Evolutionary conservation across 768 basidiomycete genomes (phyloP).

Genomic region (Amanita subjunquillea): DNA sequence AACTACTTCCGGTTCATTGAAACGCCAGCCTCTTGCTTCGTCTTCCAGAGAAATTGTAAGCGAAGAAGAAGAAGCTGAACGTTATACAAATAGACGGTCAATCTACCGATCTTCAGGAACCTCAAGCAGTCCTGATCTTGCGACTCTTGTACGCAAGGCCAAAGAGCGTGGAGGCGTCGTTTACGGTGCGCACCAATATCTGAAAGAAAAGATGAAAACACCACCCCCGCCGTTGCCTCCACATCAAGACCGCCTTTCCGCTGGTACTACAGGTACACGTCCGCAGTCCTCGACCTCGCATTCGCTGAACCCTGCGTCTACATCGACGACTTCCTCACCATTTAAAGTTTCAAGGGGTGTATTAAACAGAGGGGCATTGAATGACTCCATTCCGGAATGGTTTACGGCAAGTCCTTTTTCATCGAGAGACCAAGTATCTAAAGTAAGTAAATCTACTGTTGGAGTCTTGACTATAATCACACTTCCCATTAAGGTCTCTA

Average conservation of each 20-base stretch:
- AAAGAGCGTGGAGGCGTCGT: slow-evolving; percentile 53
- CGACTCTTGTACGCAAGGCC: slow-evolving; percentile 76
- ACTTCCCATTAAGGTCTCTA: slow-evolving; percentile 28
- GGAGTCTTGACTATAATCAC: slow-evolving; percentile 4
- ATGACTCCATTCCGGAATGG: slow-evolving; percentile 27
- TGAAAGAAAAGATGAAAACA: slow-evolving; percentile 24
- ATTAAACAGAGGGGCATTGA: slow-evolving; percentile 9
- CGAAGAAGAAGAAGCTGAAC: slow-evolving; percentile 60
- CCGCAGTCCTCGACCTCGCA: slow-evolving; percentile 32
- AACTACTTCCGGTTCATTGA: slow-evolving; percentile 43
- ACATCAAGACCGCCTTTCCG: slow-evolving; percentile 18
- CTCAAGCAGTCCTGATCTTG: slow-evolving; percentile 86
- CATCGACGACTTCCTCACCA: slow-evolving; percentile 19
- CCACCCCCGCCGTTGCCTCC: slow-evolving; percentile 34
- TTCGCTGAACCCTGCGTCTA: slow-evolving; percentile 14
- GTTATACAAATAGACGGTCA: slow-evolving; percentile 68
- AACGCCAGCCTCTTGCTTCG: slow-evolving; percentile 32
- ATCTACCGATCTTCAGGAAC: slow-evolving; percentile 86
- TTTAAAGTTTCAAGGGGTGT: slow-evolving; percentile 21
- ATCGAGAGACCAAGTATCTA: slow-evolving; percentile 27
- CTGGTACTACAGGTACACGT: slow-evolving; percentile 3
- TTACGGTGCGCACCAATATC: slow-evolving; percentile 16
- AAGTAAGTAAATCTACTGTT: slow-evolving; percentile 7
- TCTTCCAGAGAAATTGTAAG: slow-evolving; percentile 50
- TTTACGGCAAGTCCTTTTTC: slow-evolving; percentile 35